These are phyloP conservation scores for Fraxinus floribunda DNA, from an alignment of 305 asterid species.

Conservation along the genomic window DNA sequence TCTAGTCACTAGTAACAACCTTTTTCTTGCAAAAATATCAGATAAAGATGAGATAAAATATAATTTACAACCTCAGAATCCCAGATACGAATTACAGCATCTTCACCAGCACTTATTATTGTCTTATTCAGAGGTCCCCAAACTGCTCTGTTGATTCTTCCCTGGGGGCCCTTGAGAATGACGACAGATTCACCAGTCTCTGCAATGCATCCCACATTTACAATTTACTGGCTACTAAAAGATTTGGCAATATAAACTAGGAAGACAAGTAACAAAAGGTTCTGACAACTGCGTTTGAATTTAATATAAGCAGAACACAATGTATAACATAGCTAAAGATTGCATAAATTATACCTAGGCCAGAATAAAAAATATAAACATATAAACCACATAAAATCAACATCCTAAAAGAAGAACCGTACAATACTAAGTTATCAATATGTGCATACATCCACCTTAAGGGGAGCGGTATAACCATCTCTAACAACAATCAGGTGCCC, in stretches of 20 bases:
- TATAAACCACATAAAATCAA: neutral
- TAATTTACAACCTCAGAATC: constrained; percentile 66
- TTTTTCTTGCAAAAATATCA: neutral
- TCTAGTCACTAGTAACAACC: neutral
- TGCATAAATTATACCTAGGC: neutral
- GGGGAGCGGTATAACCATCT: neutral
- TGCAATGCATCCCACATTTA: constrained; percentile 27
- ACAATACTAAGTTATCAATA: neutral
- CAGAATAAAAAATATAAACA: neutral
- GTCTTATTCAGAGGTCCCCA: constrained; percentile 94
- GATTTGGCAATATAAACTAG: neutral
- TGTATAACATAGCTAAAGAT: neutral
- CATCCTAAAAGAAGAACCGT: neutral
- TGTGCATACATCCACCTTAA: neutral
- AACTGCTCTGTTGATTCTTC: constrained; percentile 85
- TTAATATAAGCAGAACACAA: neutral
- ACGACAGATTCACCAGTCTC: constrained; percentile 66
- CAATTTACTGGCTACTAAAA: neutral
- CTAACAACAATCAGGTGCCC: neutral
- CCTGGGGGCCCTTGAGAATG: constrained; percentile 64
- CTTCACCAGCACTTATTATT: constrained; percentile 84
- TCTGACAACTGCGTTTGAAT: neutral
- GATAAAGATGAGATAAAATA: neutral
- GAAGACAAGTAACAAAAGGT: neutral
- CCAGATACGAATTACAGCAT: constrained; percentile 75